Evolutionary conservation across 73 alveolate genomes (phyloP).

Genomic region (Durusdinium trenchii): DNA sequence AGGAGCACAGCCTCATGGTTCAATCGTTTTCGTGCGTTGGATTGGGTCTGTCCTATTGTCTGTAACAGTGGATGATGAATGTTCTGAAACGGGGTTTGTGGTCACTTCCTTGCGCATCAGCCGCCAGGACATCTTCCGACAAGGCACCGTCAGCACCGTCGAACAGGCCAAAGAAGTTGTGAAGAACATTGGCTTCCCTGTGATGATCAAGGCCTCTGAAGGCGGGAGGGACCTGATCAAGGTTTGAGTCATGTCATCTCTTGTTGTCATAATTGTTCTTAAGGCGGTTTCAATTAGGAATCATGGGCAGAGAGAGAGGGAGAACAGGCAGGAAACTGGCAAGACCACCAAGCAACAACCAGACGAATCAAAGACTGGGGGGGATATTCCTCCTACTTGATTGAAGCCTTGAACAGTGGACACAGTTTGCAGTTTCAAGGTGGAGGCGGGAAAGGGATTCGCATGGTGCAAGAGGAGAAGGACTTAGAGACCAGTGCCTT

Average conservation of each 20-base stretch:
- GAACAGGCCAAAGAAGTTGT: constrained; percentile 95
- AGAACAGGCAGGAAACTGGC: too few relatives aligned
- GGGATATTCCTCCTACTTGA: too few relatives aligned
- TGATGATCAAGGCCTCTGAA: constrained; percentile 98
- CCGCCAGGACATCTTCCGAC: constrained; percentile 53
- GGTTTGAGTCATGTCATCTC: too few relatives aligned
- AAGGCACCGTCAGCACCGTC: constrained; percentile 93
- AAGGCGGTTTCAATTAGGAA: too few relatives aligned
- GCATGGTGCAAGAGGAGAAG: constrained; percentile 97
- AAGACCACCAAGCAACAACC: too few relatives aligned
- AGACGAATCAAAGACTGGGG: too few relatives aligned
- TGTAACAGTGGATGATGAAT: background rate
- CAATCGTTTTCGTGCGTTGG: background rate
- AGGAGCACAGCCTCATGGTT: background rate
- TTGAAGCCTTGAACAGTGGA: too few relatives aligned
- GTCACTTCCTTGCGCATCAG: background rate
- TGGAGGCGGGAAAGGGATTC: constrained; percentile 98
- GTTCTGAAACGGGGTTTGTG: background rate
- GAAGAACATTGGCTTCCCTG: constrained; percentile 97
- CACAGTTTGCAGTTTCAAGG: background rate
- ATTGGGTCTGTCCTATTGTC: background rate
- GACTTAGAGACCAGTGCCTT: constrained; percentile 66
- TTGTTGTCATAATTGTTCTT: too few relatives aligned
- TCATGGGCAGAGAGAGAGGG: too few relatives aligned
- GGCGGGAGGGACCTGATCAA: too few relatives aligned